Evolutionary conservation across 768 basidiomycete genomes (phyloP).

Genomic region (Tephrocybe sp.): DNA sequence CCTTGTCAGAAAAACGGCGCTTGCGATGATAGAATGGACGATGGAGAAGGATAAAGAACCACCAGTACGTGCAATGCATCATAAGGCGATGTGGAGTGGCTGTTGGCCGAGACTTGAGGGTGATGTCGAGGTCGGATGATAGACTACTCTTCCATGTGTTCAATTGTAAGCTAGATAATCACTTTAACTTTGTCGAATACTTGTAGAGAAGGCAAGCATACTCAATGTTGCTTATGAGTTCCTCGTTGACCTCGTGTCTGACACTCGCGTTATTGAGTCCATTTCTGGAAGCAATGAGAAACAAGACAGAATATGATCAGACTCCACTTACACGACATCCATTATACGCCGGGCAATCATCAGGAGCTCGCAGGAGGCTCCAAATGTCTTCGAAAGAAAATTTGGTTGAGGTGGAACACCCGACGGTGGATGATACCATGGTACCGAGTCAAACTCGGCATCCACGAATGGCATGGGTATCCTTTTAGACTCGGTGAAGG

Average conservation of each 20-base stretch:
- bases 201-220: slow-evolving; percentile 21
- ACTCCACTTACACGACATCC: slow-evolving; percentile 49
- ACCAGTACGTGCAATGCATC: slow-evolving; percentile 57
- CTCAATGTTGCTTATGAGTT: slow-evolving; percentile 54
- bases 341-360: slow-evolving; percentile 49
- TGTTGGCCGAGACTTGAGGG: slow-evolving; percentile 41
- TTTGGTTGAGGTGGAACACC: slow-evolving; percentile 39
- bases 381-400: slow-evolving; percentile 45
- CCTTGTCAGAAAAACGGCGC: slow-evolving; percentile 35
- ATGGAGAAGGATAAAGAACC: slow-evolving; percentile 59
- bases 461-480: slow-evolving; percentile 50
- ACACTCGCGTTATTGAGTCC: slow-evolving; percentile 37
- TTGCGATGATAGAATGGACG: slow-evolving; percentile 51
- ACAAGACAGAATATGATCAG: not conserved
- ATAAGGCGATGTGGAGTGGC: slow-evolving; percentile 54
- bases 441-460: slow-evolving; percentile 44
- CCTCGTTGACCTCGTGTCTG: slow-evolving; percentile 40
- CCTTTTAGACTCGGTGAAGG: slow-evolving; percentile 33
- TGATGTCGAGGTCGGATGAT: slow-evolving; percentile 48
- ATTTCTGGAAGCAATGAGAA: slow-evolving; percentile 30
- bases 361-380: slow-evolving; percentile 46
- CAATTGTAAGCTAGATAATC: slow-evolving; percentile 35
- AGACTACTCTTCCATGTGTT: slow-evolving; percentile 47
- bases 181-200: not conserved
- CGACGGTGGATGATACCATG: slow-evolving; percentile 41